Evolutionary conservation across 345 rosid genomes (phyloP), one percentile per base, ranked within the genome.

Genomic region (Syzygium jambos): DNA sequence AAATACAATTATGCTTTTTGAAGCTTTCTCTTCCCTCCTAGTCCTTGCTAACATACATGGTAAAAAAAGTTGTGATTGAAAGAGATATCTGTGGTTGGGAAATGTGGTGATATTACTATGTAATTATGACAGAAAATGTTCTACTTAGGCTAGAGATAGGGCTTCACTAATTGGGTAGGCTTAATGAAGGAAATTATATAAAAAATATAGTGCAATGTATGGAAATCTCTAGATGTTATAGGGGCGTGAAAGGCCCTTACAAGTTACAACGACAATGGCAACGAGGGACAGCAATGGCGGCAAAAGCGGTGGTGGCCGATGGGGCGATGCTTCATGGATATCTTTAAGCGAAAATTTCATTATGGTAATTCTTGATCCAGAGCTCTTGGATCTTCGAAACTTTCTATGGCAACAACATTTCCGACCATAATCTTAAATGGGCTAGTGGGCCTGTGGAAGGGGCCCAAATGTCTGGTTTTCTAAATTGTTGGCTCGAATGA

Each of bases 221-320:
- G 2, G 6, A 73, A 34, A 22, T 73, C 41, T 73, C 27, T 73
- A 34, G 82, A 73, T 9, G 27, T 73, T 21, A 34, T 21, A 34
- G 14, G 4, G 15, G 1, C 0, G 2, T 13, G 2, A 38, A 73
- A 73, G 12, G 25, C 19, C 43, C 12, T 38, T 0, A 22, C 49
- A 2, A 38, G 27, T 17, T 73, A 11, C 25, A 34, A 68, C 23
- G 25, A 68, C 22, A 2, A 68, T 17, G 78, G 46, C 19, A 13
- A 21, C 25, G 11, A 34, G 0, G 78, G 78, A 7, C 0, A 1
- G 46, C 25, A 4, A 73, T 9, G 82, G 82, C 14, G 5, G 21
- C 14, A 7, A 9, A 25, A 55, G 59, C 25, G 25, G 27, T 25
- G 25, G 59, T 22, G 59, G 59, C 59, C 59, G 25, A 55, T 55